These are phyloP conservation scores for Pythium biforme DNA, from an alignment of 352 stramenopile species.

Conservation along the genomic window DNA sequence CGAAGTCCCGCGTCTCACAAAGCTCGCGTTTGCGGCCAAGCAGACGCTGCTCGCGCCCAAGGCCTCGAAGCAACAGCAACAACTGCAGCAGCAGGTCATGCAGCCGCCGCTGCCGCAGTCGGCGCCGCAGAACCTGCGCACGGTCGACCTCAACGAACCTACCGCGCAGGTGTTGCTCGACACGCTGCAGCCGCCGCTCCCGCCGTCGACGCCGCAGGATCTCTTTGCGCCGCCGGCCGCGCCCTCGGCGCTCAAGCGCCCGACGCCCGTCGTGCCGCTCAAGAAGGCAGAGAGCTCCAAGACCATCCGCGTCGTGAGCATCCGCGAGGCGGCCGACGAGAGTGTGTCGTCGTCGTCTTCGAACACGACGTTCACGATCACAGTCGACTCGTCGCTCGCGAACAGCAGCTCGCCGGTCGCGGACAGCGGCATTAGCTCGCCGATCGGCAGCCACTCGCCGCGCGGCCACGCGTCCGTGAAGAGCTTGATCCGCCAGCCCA, in stretches of 20 bases:
- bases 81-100: constrained; percentile 18
- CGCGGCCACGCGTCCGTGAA: constrained; percentile 1
- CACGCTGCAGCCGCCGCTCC: constrained; percentile 26
- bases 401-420: constrained; percentile 19
- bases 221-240: constrained; percentile 24
- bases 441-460: constrained; percentile 18
- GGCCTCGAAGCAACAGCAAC: constrained; percentile 38
- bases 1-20: constrained; percentile 80
- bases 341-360: constrained; percentile 20
- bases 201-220: constrained; percentile 29
- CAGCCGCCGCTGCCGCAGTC: constrained; percentile 18
- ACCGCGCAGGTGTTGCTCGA: constrained; percentile 40
- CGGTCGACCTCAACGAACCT: constrained; percentile 23
- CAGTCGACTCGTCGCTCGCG: constrained; percentile 29
- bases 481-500: constrained; percentile 65
- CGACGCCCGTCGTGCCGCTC: constrained; percentile 44
- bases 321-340: constrained; percentile 51
- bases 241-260: constrained; percentile 55
- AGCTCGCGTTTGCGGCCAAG: constrained; percentile 74
- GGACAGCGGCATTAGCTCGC: constrained; percentile 23
- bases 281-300: constrained; percentile 68
- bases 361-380: constrained; percentile 42
- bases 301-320: constrained; percentile 76
- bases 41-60: constrained; percentile 43
- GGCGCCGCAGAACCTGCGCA: constrained; percentile 14